These are phyloP conservation scores for Ogataea pilisensis DNA, from an alignment of 805 yeast genomes.

Conservation along the genomic window DNA sequence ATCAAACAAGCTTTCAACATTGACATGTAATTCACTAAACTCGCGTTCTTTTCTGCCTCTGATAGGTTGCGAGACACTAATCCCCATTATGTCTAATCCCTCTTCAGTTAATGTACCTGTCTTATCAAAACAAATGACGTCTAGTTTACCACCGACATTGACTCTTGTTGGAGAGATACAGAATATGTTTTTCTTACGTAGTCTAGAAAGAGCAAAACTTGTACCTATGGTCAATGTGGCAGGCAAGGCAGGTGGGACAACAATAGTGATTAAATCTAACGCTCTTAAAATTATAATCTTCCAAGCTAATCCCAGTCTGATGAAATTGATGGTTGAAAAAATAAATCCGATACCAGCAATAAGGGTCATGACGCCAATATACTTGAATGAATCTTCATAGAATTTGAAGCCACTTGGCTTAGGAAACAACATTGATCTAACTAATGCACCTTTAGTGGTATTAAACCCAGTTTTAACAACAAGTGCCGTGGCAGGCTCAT, in stretches of 20 bases:
- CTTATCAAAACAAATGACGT: slow-evolving; percentile 88
- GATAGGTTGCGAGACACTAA: slow-evolving; percentile 34
- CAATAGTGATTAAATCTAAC: slow-evolving; percentile 89
- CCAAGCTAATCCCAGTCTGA: slow-evolving; percentile 67
- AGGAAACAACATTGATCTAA: slow-evolving; percentile 95
- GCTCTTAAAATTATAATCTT: slow-evolving; percentile 80
- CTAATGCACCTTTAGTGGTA: slow-evolving; percentile 91
- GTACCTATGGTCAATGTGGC: slow-evolving; percentile 97
- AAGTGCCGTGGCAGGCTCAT: slow-evolving; percentile 80
- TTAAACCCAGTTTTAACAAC: slow-evolving; percentile 88
- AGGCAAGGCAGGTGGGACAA: slow-evolving; percentile 97
- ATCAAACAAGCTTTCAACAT: slow-evolving; percentile 15
- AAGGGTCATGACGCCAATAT: slow-evolving; percentile 89
- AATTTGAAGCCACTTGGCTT: slow-evolving; percentile 91
- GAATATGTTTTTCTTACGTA: slow-evolving; percentile 65
- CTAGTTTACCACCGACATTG: slow-evolving; percentile 93
- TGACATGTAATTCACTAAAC: slow-evolving; percentile 22
- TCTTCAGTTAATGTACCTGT: slow-evolving; percentile 98
- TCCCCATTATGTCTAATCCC: slow-evolving; percentile 80
- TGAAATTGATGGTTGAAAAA: slow-evolving; percentile 77
- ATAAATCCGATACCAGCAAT: slow-evolving; percentile 84
- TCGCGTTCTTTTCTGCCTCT: slow-evolving; percentile 25
- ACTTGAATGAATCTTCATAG: slow-evolving; percentile 90
- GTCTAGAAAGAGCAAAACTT: slow-evolving; percentile 78
- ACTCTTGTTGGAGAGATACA: slow-evolving; percentile 95